These are phyloP conservation scores for Citrus reticulata DNA, from an alignment of 345 rosid genomes.

Conservation along the genomic window DNA sequence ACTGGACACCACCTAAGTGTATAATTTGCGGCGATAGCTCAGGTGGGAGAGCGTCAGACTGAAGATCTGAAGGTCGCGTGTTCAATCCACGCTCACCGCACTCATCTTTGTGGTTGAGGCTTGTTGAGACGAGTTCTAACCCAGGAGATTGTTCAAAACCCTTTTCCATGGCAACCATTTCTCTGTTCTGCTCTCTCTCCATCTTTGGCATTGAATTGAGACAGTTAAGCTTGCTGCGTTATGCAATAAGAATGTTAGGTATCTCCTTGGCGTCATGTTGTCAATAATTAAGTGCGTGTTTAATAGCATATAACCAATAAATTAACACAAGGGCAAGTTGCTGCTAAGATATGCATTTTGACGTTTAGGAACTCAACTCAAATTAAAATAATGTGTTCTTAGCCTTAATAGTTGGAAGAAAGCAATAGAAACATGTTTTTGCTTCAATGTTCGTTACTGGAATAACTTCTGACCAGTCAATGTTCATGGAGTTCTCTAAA, in stretches of 20 bases:
- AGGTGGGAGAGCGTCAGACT: conserved; percentile 97
- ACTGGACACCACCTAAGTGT: conserved; percentile 14
- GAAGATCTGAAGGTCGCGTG: conserved; percentile 99
- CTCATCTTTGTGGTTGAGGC: conserved; percentile 28
- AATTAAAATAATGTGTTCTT: too few species aligned
- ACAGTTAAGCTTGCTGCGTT: neutral
- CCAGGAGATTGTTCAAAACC: neutral
- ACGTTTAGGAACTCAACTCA: too few species aligned
- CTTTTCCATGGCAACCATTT: neutral
- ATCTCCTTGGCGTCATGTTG: neutral
- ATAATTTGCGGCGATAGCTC: conserved; percentile 67
- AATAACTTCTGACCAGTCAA: too few species aligned
- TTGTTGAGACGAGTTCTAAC: conserved; percentile 12
- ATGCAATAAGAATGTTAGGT: neutral
- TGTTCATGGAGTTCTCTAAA: too few species aligned
- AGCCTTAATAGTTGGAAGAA: too few species aligned
- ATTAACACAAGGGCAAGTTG: neutral
- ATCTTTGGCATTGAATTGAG: neutral
- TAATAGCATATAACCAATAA: neutral
- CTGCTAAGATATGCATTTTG: neutral
- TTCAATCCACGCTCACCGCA: conserved; percentile 85
- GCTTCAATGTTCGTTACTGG: too few species aligned
- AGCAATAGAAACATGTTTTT: too few species aligned
- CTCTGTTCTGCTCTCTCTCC: neutral
- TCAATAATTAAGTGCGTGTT: neutral